Conservation (phyloP, 305 asterid species). For the Rubia tinctorum region DNA sequence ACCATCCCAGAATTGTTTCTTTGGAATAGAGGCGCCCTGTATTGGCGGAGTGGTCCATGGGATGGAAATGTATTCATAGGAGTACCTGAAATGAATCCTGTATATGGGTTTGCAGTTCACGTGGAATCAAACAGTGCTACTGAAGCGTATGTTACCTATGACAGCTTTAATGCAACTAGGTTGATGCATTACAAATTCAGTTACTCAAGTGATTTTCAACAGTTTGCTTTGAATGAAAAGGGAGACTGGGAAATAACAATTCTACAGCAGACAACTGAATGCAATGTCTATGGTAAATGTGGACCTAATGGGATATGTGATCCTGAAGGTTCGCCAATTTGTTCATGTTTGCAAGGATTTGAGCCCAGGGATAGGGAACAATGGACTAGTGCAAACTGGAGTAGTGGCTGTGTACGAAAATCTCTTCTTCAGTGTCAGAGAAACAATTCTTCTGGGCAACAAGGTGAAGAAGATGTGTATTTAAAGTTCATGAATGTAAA, state of each 20-base stretch:
- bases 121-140: constrained; percentile 8
- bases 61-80: constrained; percentile 18
- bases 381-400: constrained; percentile 5
- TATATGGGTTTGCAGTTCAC: neutral
- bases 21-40: constrained; percentile 12
- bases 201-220: constrained; percentile 18
- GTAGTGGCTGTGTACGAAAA: constrained; percentile 42
- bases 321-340: neutral
- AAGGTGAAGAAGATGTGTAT: constrained; percentile 34
- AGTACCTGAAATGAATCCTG: constrained; percentile 12
- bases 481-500: constrained; percentile 32
- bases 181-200: constrained; percentile 4
- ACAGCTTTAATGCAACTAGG: neutral
- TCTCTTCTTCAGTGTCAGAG: constrained; percentile 29
- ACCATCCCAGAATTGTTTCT: constrained; percentile 19
- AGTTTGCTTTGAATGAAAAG: constrained; percentile 10
- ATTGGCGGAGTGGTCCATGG: constrained; percentile 22
- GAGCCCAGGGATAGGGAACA: neutral
- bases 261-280: constrained; percentile 23
- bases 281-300: constrained; percentile 26
- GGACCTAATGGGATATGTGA: constrained; percentile 6
- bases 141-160: constrained; percentile 10
- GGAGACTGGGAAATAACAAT: constrained; percentile 32
- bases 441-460: constrained; percentile 18
- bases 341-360: neutral